Percentiles rank a stretch among this genome's conserved stretches.
These are phyloP conservation scores for Chlamydomonas eustigma DNA, from an alignment of 139 green algal species.

Conservation along the genomic window DNA sequence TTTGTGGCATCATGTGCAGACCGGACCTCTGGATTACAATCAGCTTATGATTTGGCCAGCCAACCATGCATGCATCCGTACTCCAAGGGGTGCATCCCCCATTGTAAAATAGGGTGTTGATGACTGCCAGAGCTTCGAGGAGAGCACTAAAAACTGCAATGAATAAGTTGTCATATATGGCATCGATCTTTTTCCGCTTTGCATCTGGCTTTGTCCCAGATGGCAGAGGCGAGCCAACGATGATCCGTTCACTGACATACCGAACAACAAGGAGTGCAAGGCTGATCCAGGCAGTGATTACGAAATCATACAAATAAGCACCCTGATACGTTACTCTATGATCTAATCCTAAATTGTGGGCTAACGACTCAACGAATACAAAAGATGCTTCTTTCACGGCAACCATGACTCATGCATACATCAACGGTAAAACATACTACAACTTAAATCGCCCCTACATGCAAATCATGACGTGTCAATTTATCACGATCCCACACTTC, in stretches of 20 bases:
- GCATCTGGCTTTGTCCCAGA: not conserved
- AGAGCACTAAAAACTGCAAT: not conserved
- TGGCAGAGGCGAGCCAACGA: not conserved
- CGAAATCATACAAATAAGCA: not conserved
- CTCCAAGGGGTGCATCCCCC: constrained; percentile 31
- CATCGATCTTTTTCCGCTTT: not conserved
- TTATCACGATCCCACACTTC: no score
- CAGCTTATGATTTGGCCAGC: constrained; percentile 28
- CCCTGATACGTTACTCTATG: not conserved
- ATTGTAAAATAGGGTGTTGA: constrained; percentile 26
- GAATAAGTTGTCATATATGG: constrained; percentile 3
- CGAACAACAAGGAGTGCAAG: not conserved
- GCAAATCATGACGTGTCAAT: no score
- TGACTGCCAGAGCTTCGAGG: constrained; percentile 18
- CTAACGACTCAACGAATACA: not conserved
- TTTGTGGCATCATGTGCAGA: not conserved
- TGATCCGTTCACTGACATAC: not conserved
- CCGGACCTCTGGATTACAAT: constrained; percentile 7
- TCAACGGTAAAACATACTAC: no score
- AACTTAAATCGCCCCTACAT: no score
- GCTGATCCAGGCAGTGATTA: not conserved
- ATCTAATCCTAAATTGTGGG: not conserved
- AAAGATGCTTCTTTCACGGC: no score
- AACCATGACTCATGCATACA: no score
- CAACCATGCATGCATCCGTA: constrained; percentile 25